Evolutionary conservation across 2,329 filamentous ascomycete genomes (phyloP).

Genomic region (Exophiala viscosa): DNA sequence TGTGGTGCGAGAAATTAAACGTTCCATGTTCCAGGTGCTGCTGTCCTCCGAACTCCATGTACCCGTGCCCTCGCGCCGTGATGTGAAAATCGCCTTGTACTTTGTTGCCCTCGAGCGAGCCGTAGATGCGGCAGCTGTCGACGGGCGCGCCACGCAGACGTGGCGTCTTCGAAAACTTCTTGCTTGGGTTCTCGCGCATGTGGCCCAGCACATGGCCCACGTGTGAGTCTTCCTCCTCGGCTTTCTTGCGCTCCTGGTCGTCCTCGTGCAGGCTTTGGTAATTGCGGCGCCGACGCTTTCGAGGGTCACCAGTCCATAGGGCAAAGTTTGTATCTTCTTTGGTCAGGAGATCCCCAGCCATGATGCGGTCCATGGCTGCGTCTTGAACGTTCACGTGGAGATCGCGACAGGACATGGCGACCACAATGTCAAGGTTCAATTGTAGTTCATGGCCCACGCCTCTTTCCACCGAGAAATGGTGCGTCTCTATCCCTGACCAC

Average conservation of each 20-base stretch:
- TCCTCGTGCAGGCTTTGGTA: conserved; percentile 57
- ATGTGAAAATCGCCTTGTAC: conserved; percentile 98
- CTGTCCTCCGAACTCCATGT: conserved; percentile 64
- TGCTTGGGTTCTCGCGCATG: conserved; percentile 63
- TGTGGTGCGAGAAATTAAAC: conserved; percentile 97
- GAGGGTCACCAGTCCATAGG: conserved; percentile 57
- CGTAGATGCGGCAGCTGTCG: conserved; percentile 85
- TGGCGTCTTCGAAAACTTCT: conserved; percentile 70
- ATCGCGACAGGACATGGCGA: conserved; percentile 81
- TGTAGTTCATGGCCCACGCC: conserved; percentile 82
- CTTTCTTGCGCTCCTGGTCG: conserved; percentile 50
- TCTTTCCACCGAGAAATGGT: conserved; percentile 92
- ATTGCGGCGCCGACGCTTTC: conserved; percentile 41
- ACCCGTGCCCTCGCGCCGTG: conserved; percentile 92
- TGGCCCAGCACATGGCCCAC: conserved; percentile 84
- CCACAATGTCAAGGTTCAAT: conserved; percentile 91
- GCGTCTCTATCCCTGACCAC: conserved; percentile 78
- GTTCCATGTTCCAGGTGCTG: conserved; percentile 79
- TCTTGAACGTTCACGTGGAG: conserved; percentile 98
- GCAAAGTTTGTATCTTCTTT: conserved; percentile 76
- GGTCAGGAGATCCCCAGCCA: conserved; percentile 70
- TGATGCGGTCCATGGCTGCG: conserved; percentile 83
- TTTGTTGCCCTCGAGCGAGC: conserved; percentile 87
- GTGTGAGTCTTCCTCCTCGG: conserved; percentile 68
- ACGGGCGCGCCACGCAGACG: conserved; percentile 53